phyloP scores from a whole-genome alignment of 2,329 filamentous ascomycete species.

The Aspergillus floridensis region DNA sequence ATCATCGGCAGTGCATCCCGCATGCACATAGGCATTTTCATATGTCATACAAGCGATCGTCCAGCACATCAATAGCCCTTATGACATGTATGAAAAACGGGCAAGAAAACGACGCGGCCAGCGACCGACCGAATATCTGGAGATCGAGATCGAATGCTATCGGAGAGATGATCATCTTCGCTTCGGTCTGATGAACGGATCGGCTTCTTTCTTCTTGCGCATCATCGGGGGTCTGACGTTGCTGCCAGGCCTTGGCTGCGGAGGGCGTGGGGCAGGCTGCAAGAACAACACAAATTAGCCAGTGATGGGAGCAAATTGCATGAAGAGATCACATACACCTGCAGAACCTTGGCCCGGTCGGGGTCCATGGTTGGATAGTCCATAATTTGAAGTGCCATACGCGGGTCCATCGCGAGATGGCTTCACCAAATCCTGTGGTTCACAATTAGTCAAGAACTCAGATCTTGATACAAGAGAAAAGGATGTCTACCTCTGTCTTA shows the following conservation, averaged over 20 bases:
- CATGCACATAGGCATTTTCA: neutral
- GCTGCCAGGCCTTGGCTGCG: conserved; percentile 18
- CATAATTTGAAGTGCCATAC: conserved; percentile 24
- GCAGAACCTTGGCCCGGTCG: conserved; percentile 15
- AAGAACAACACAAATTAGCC: conserved; percentile 12
- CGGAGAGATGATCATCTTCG: conserved; percentile 23
- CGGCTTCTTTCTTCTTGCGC: conserved; percentile 40
- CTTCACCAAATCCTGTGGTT: conserved; percentile 37
- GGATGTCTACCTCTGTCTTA: conserved; percentile 18
- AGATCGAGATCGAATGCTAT: conserved; percentile 5
- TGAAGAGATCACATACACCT: conserved; percentile 20
- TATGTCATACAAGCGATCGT: neutral
- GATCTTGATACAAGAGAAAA: neutral
- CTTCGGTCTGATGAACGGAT: conserved; percentile 44
- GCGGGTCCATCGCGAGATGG: conserved; percentile 40
- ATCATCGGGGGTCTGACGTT: conserved; percentile 28
- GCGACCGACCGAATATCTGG: neutral
- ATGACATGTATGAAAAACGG: neutral
- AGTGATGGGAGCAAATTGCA: neutral
- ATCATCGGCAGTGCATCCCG: neutral
- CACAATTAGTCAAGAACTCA: neutral
- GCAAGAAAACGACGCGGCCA: too few relatives aligned
- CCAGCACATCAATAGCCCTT: neutral
- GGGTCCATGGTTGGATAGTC: conserved; percentile 16
- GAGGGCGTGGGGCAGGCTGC: conserved; percentile 21